phyloP scores from a whole-genome alignment of 2,329 filamentous ascomycete genomes.

The Cryphonectria japonica region DNA sequence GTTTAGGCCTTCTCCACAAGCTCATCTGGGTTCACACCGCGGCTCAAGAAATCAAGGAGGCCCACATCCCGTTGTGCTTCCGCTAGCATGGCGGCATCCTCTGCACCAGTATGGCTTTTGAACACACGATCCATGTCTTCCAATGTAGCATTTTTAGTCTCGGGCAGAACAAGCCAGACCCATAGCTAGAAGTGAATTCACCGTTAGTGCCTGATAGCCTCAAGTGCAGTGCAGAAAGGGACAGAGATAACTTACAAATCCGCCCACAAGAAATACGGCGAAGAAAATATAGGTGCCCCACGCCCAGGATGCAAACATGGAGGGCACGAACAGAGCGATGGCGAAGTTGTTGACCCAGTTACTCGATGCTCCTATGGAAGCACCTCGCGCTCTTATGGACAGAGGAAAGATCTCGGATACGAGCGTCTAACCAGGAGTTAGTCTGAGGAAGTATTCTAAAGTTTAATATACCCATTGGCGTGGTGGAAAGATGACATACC shows the following conservation, averaged over 20 bases:
- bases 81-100: conserved; percentile 33
- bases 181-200: conserved; percentile 37
- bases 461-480: neutral
- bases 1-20: neutral
- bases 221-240: neutral
- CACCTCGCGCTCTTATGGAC: conserved; percentile 44
- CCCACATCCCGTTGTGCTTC: conserved; percentile 34
- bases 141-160: conserved; percentile 58
- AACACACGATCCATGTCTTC: conserved; percentile 61
- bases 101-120: conserved; percentile 41
- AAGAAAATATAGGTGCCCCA: conserved; percentile 64
- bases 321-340: conserved; percentile 50
- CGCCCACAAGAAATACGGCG: conserved; percentile 50
- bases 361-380: conserved; percentile 46
- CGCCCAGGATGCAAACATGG: conserved; percentile 45
- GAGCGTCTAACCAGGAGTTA: conserved; percentile 34
- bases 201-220: neutral
- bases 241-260: conserved; percentile 38
- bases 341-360: conserved; percentile 54
- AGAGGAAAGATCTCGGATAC: conserved; percentile 45
- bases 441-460: neutral
- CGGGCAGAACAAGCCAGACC: conserved; percentile 55
- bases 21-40: neutral
- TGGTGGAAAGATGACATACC: conserved; percentile 15
- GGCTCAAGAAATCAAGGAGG: conserved; percentile 21